phyloP scores from a whole-genome alignment of 345 rosid genomes.

The Dimocarpus longan region DNA sequence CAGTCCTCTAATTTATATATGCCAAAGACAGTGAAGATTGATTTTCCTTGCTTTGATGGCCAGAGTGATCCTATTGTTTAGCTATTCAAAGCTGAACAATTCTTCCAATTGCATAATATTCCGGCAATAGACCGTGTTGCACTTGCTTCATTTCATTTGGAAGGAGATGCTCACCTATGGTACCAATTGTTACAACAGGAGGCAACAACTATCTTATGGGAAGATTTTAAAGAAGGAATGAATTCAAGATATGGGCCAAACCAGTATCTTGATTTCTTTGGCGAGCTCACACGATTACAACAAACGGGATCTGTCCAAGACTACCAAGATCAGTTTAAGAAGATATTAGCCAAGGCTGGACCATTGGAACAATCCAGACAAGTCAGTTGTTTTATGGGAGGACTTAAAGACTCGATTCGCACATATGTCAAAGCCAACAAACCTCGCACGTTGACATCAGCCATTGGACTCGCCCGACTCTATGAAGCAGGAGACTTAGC shows the following conservation, averaged over 20 bases:
- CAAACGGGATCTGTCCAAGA: not conserved
- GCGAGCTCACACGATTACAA: not conserved
- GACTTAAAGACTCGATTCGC: not conserved
- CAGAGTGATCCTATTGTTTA: not conserved
- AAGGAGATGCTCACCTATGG: not conserved
- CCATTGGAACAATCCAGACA: not conserved
- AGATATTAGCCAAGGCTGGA: not conserved
- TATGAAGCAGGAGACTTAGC: not conserved
- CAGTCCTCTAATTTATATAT: not conserved
- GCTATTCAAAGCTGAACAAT: not conserved
- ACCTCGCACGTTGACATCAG: not conserved
- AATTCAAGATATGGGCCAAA: no score
- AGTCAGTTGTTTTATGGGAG: not conserved
- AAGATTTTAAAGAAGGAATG: not conserved
- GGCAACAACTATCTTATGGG: not conserved
- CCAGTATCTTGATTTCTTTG: not conserved
- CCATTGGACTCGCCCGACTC: not conserved
- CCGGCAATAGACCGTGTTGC: not conserved
- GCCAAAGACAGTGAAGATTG: not conserved
- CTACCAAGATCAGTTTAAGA: not conserved
- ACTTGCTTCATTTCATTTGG: not conserved
- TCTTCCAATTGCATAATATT: not conserved
- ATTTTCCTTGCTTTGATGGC: not conserved
- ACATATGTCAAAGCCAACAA: not conserved
- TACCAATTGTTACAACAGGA: not conserved